phyloP scores from a whole-genome alignment of 176 grass and related monocot species.

The Puya raimondii region DNA sequence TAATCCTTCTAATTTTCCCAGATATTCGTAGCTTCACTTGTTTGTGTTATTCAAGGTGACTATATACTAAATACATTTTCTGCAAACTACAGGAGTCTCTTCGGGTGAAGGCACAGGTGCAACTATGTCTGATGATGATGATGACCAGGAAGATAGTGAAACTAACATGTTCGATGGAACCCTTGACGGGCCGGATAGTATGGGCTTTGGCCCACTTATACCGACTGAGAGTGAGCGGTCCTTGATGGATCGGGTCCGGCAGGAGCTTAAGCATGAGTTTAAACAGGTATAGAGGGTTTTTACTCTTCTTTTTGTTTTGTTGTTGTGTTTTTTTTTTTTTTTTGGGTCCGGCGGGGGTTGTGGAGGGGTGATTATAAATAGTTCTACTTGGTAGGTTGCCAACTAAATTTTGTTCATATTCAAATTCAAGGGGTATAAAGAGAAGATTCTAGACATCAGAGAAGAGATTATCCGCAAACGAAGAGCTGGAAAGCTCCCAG shows the following conservation, averaged over 20 bases:
- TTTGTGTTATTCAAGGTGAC: neutral
- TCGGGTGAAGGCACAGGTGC: conserved; percentile 90
- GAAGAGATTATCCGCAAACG: conserved; percentile 94
- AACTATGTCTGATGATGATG: conserved; percentile 98
- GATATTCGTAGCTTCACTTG: no score
- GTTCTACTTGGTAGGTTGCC: neutral
- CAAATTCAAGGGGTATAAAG: conserved; percentile 71
- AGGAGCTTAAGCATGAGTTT: conserved; percentile 87
- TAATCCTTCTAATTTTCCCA: neutral
- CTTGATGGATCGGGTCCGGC: conserved; percentile 83
- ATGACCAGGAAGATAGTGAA: conserved; percentile 79
- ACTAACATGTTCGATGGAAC: conserved; percentile 65
- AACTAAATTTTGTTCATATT: conserved; percentile 10
- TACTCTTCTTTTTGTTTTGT: no score
- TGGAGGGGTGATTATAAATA: no score
- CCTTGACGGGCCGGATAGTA: conserved; percentile 60
- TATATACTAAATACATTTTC: neutral
- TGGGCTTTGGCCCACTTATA: conserved; percentile 85
- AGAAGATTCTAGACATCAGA: conserved; percentile 88
- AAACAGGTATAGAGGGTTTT: conserved; percentile 48
- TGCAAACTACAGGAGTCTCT: conserved; percentile 54
- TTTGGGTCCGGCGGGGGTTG: no score
- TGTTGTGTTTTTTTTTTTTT: no score
- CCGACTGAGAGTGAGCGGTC: conserved; percentile 93
- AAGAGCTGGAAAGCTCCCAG: conserved; percentile 93